A percentile compares a stretch with the other conserved stretches of the same genome.
phyloP scores from a whole-genome alignment of 257 asterid genomes.

The Ilex aquifolium region DNA sequence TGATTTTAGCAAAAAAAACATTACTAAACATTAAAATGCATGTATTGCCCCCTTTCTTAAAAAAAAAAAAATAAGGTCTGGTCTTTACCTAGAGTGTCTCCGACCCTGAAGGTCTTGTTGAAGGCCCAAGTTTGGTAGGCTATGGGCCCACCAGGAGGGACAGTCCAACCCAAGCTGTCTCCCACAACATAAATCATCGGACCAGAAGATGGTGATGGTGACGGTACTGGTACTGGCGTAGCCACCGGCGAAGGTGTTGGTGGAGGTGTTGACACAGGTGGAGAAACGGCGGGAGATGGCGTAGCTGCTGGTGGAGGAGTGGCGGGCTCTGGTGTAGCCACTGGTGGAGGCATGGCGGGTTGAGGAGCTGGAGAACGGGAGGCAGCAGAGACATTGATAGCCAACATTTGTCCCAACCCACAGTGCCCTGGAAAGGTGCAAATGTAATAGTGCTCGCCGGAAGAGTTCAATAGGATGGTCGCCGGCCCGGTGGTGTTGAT shows the following conservation, averaged over 20 bases:
- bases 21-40: too few relatives aligned
- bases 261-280: slow-evolving; percentile 22
- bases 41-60: too few relatives aligned
- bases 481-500: slow-evolving; percentile 37
- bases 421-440: slow-evolving; percentile 52
- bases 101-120: slow-evolving; percentile 11
- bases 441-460: slow-evolving; percentile 52
- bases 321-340: slow-evolving; percentile 16
- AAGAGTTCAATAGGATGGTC: slow-evolving; percentile 35
- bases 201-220: too few relatives aligned
- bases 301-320: slow-evolving; percentile 14
- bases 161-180: slow-evolving; percentile 24
- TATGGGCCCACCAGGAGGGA: slow-evolving; percentile 20
- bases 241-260: slow-evolving; percentile 37
- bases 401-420: slow-evolving; percentile 41
- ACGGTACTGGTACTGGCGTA: too few relatives aligned
- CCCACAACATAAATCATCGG: slow-evolving; percentile 48
- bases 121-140: slow-evolving; percentile 21
- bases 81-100: slow-evolving; percentile 18
- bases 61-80: too few relatives aligned
- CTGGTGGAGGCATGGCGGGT: not conserved
- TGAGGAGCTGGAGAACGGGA: slow-evolving; percentile 1
- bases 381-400: slow-evolving; percentile 52
- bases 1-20: too few relatives aligned
- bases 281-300: too few relatives aligned